Evolutionary conservation across 371 early-diverging fungal genomes (phyloP), one percentile per base, ranked within the genome.

Genomic region (Apophysomyces trapeziformis): DNA sequence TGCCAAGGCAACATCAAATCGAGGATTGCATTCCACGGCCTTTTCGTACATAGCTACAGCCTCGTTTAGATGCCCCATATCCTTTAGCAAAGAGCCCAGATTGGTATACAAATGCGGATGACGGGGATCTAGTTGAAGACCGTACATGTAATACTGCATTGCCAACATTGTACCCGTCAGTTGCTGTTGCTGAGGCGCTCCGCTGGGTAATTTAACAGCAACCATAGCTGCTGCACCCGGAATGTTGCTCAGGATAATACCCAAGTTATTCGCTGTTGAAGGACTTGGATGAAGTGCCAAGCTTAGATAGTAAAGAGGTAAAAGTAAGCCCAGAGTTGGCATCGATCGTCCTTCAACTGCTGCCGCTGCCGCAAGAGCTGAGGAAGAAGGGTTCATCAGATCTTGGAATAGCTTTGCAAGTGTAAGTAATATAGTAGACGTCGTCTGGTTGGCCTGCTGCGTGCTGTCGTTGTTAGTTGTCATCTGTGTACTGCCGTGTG

Each of bases 81-180:
- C 95, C 72, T 95, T 95, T 37, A 95, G 84, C 7, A 95, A 77
- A 5, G 93, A 93, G 0, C 95, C 97, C 18, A 96, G 78, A 68
- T 95, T 95, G 35, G 95, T 95, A 75, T 93, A 94, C 47, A 95
- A 75, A 67, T 96, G 96, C 37, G 94, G 93, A 64, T 96, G 95
- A 37, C 84, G 80, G n/a, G 87, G 83, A 61, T 96, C 95, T 8
- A 95, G 78, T 39, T 84, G 83, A 58, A 96, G 82, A 4, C 96
- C 96, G 62, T 92, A 91, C 74, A 92, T 89, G 75, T 96, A 96
- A 77, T 93, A 96, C 68, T 89, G 88, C 70, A 91, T 79, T 0
- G 93, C 93, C 36, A 92, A 68, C 63, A 86, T 87, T 12, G 90
- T 86, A 5, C 93, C 93, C 46, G 86, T 87, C n/a, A 81, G 70